Evolutionary conservation across 1,284 basidiomycete species (phyloP), one percentile per base, ranked within the genome.

Genomic region (Melampsora americana): DNA sequence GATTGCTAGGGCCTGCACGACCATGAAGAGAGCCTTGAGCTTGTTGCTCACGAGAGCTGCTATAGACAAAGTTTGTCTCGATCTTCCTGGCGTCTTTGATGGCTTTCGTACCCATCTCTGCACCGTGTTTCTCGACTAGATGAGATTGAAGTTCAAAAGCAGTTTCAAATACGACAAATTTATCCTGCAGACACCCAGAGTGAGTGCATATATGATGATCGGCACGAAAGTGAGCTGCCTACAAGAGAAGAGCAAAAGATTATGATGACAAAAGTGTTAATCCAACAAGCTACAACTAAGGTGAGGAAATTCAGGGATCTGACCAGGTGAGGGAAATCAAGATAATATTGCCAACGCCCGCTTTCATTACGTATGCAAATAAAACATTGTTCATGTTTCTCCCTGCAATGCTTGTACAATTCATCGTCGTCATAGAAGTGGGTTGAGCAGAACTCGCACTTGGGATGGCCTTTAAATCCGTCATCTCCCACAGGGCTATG

Each of bases 371-470:
- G 92, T 0, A 80, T 81, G 84, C 96, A 99, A 39, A 99, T 85
- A 81, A 96, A 96, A 83, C 96, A 99, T 81, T 99, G 95, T 82
- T 99, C 95, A 84, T 99, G 95, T 65, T 85, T 86, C 81, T 95
- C 90, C 62, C 95, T 88, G 90, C 97, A 94, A 84, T 99, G 96
- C 50, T 89, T 85, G 82, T 90, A 97, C n/a, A 98, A 84, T 81
- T 95, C 93, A 81, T 99, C 95, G 77, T 91, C 90, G 39, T 90
- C 86, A 83, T 95, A 97, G 86, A 91, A 95, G 79, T 91, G 92
- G 80, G 91, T 89, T 35, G 88, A 88, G 81, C 95, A 98, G 83
- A 97, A 99, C 80, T 90, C 89, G 83, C 93, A 95, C n/a, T 90
- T 82, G 0, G 92, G 90, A 80, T 95, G 93, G 1, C 90, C 83